Base-by-base conservation (phyloP, 495 filamentous ascomycete species). In the Amniculicola lignicola region DNA sequence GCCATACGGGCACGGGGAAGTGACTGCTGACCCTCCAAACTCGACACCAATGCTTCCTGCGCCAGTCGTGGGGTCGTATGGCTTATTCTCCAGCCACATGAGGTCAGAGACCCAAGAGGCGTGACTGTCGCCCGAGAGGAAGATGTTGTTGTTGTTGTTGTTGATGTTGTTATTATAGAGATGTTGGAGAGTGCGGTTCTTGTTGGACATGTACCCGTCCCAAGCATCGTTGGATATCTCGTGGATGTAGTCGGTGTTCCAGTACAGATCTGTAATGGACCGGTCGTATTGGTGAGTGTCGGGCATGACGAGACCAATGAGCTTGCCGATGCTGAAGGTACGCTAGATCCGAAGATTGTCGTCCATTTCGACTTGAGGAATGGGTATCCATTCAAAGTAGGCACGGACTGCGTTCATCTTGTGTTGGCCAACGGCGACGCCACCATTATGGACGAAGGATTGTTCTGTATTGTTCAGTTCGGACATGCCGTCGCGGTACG, bases 321-420 rank as follows among this genome's bases (percentile, higher is more conserved):
- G 72, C 21, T 79, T 76, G 29, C 84, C 84, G 59, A 88, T 76
- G 41, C 78, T 71, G 69, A 88, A 87, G 33, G 65, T 69, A 15
- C 84, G 76, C 84, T 84, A 88, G 64, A 88, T 79, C 36, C 84
- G 79, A 18, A 87, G 70, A 53, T 81, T 82, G 68, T 87, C 83
- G 63, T 87, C 83, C 75, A 87, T 82, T 33, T 84, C 81, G 25
- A 83, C 77, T 65, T 82, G 82, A 19, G 81, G 47, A 40, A 55
- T 54, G 5, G 61, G 37, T 47, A 55, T 62, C 83, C 84, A 88
- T 62, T 88, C 84, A 47, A 87, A 88, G 63, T 87, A 87, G 0
- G 84, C 82, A 29, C 84, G 72, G 18, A 86, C 82, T 4, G 82
- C 84, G 53, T 86, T 83, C 75, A 84, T 81, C 68, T 82, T 84